Base-by-base conservation (phyloP, 2,329 filamentous ascomycete species). In the Xylariales sp. region DNA sequence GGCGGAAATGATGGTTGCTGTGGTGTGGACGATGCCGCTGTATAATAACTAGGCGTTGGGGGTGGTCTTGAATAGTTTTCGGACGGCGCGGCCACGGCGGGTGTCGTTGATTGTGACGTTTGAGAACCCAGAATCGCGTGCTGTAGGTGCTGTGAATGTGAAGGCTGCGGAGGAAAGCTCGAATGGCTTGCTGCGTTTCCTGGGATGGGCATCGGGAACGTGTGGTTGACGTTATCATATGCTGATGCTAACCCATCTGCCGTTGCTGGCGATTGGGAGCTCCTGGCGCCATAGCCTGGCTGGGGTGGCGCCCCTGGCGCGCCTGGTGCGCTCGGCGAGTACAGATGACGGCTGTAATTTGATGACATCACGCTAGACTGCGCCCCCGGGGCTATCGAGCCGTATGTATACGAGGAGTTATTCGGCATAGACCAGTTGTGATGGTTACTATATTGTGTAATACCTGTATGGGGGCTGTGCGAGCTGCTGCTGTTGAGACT, bases 221-320 rank as follows among this genome's bases (percentile, higher is more conserved):
- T 84, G 52, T 89, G 86, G 68, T 91, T 85, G 71, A 89, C 88
- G 69, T 88, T 83, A 70, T 92, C 90, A 79, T 90, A 93, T 6
- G 90, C 86, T 67, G 91, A 84, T 68, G 91, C 86, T 62, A 94
- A 82, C 56, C 84, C 85, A 76, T 93, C 84, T 34, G 84, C 82
- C 7, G 87, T 84, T 9, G 82, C 78, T 14, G 91, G 90, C 58
- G 89, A 89, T 72, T 86, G 85, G 49, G 86, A 82, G 72, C 82
- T 83, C 72, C 87, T 84, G 70, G 83, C 81, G 71, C 85, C 80
- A 71, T 84, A 86, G 10, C 64, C 54, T 16, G 62, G 52, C 43
- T 69, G 67, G 10, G 61, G 55, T 46, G 67, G 4, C 12, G 53
- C 63, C 34, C 69, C 69, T 34, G 60, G 59, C 16, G 62, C 64